Evolutionary conservation across 805 yeast genomes (phyloP), one percentile per base, ranked within the genome.

Genomic region (Ogataea trehalophila): DNA sequence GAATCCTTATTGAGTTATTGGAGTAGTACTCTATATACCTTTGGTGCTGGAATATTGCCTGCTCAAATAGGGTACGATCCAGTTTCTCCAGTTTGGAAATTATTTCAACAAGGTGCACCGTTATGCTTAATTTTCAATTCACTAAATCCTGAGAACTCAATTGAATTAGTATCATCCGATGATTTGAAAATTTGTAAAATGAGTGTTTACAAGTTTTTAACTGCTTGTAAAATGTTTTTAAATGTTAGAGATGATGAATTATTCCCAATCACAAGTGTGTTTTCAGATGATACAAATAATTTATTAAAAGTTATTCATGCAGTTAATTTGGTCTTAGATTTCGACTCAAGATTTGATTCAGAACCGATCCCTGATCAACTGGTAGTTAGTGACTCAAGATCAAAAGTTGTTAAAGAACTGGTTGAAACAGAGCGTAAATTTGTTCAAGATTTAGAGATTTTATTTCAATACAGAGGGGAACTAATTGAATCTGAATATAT

Each of bases 71-170:
- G 78, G 53, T 85, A 87, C 60, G 99, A 94, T 63, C 97, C 98
- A 3, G 97, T 87, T 2, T 89, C 97, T 2, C 91, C 89, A 52
- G 63, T 94, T 39, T 87, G 96, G 81, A 83, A 88, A 55, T 70
- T 94, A 33, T 83, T 94, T 59, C 95, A 92, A 59, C 89, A 87
- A 59, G 99, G 98, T 11, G 84, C 95, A 2, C 96, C 98, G 4
- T 71, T 94, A 38, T 91, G 98, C 65, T 77, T 88, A 38, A 70
- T 92, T 7, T 88, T 85, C 72, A 92, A 94, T 67, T 72, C 81
- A 14, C 75, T 89, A 18, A 63, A 62, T 33, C 83, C 84, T 1
- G 75, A 74, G 36, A 65, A 68, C 37, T 64, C 73, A 38, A 74
- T 76, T 46, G 79, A 82, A 46, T 70, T 85, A 40, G 79, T 85